Evolutionary conservation across 139 green algal species (phyloP).

Genomic region (Micractinium conductrix): DNA sequence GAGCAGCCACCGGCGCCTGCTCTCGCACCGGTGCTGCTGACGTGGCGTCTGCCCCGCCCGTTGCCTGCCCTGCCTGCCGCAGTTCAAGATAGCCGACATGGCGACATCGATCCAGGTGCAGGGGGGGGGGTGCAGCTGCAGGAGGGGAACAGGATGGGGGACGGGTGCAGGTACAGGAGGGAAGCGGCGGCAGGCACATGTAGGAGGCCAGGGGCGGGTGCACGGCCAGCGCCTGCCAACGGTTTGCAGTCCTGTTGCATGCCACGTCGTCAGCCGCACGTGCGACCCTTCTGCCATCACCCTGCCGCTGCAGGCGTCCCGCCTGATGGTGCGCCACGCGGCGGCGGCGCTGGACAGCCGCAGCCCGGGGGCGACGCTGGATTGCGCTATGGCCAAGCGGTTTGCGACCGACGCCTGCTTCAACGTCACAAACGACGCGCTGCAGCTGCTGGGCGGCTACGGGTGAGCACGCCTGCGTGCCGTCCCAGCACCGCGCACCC

Average conservation of each 20-base stretch:
- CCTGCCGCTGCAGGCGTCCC: slow-evolving; percentile 42
- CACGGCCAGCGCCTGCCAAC: background rate
- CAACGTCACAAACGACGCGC: slow-evolving; percentile 64
- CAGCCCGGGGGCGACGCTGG: slow-evolving; percentile 53
- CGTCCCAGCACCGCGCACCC: no score
- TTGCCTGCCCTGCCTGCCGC: background rate
- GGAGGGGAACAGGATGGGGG: no score
- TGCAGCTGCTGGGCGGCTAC: slow-evolving; percentile 87
- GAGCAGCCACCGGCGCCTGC: no score
- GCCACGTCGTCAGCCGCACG: background rate
- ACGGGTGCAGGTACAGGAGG: background rate
- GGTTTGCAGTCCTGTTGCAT: background rate
- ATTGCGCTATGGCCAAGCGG: slow-evolving; percentile 85
- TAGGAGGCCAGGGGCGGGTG: background rate
- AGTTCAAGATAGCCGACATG: slow-evolving; percentile 88
- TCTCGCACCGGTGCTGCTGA: no score
- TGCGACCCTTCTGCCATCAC: background rate
- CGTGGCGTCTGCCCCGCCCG: no score
- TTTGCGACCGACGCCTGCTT: slow-evolving; percentile 86
- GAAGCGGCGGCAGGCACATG: background rate
- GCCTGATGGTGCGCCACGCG: slow-evolving; percentile 72
- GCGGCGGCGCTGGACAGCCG: slow-evolving; percentile 64
- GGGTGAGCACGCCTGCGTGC: no score
- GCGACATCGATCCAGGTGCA: slow-evolving; percentile 67
- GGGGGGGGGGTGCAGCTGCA: no score